Conservation (phyloP, 768 basidiomycete genomes). For the Phaffia tasmanica region DNA sequence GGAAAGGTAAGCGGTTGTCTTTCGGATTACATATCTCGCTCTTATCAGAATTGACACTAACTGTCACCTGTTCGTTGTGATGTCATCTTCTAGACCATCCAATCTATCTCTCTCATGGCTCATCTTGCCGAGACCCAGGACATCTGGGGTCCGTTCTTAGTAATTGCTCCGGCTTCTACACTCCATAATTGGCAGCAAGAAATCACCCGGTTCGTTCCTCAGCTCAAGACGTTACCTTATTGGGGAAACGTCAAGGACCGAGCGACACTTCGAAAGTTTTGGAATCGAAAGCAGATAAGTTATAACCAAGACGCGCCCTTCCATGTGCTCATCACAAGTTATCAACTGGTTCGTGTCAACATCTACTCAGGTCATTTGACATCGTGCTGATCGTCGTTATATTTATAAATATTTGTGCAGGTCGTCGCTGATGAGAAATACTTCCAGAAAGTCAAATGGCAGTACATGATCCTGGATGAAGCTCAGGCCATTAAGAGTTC, state of each 20-base stretch:
- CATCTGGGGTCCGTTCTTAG: constrained; percentile 98
- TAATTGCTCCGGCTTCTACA: constrained; percentile 93
- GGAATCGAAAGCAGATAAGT: constrained; percentile 94
- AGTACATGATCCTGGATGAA: constrained; percentile 99
- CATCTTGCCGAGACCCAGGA: constrained; percentile 95
- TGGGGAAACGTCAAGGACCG: constrained; percentile 98
- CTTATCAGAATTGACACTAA: constrained; percentile 7
- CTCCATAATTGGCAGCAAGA: constrained; percentile 99
- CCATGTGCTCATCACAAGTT: constrained; percentile 92
- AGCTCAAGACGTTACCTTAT: constrained; percentile 86
- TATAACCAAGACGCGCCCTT: constrained; percentile 93
- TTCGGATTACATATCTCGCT: background rate
- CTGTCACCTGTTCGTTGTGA: background rate
- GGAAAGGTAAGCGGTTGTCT: constrained; percentile 33
- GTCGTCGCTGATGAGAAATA: constrained; percentile 95
- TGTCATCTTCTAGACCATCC: constrained; percentile 53
- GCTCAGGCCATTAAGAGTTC: constrained; percentile 99
- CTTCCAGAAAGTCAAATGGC: constrained; percentile 96
- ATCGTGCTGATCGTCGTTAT: background rate
- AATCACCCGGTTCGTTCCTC: constrained; percentile 85
- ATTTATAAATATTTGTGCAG: constrained; percentile 38
- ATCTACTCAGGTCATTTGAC: background rate
- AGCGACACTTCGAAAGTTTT: constrained; percentile 84
- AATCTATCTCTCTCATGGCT: constrained; percentile 89
- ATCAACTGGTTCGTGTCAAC: constrained; percentile 61